phyloP scores from a whole-genome alignment of 495 filamentous ascomycete genomes.

The Aspergillus wentii region DNA sequence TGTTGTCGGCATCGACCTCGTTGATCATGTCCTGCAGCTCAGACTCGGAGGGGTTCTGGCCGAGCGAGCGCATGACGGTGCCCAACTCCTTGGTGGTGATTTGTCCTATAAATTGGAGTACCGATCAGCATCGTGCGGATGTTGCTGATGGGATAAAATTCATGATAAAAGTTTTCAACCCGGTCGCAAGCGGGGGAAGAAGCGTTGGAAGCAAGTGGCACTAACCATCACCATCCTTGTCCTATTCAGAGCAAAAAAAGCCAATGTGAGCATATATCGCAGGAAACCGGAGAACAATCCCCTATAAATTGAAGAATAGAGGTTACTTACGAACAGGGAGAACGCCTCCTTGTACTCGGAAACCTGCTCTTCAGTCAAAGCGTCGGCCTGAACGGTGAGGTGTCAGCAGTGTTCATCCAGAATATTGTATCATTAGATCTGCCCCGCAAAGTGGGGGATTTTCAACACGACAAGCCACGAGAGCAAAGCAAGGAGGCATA shows the following conservation, averaged over 20 bases:
- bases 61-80: constrained; percentile 98
- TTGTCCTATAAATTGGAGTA: constrained; percentile 59
- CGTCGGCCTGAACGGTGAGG: constrained; percentile 62
- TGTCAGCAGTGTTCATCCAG: constrained; percentile 18
- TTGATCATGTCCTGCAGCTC: constrained; percentile 99
- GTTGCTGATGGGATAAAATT: not conserved
- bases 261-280: constrained; percentile 12
- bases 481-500: constrained; percentile 12
- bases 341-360: constrained; percentile 99
- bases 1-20: constrained; percentile 99
- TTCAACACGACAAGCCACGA: constrained; percentile 5
- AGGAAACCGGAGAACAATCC: too few species aligned
- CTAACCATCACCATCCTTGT: constrained; percentile 99
- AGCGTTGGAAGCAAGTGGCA: constrained; percentile 20
- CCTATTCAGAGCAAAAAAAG: constrained; percentile 50
- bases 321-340: constrained; percentile 95
- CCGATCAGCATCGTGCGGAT: not conserved
- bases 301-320: constrained; percentile 2
- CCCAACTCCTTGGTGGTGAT: constrained; percentile 99
- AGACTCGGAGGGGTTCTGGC: constrained; percentile 98
- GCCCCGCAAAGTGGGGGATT: constrained; percentile 38
- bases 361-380: constrained; percentile 97
- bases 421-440: constrained; percentile 13
- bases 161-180: not conserved
- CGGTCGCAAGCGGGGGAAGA: constrained; percentile 1